A percentile compares a stretch with the other conserved stretches of the same genome.
These are phyloP conservation scores for Acacia melanoxylon DNA, from an alignment of 306 rosid genomes.

Conservation along the genomic window DNA sequence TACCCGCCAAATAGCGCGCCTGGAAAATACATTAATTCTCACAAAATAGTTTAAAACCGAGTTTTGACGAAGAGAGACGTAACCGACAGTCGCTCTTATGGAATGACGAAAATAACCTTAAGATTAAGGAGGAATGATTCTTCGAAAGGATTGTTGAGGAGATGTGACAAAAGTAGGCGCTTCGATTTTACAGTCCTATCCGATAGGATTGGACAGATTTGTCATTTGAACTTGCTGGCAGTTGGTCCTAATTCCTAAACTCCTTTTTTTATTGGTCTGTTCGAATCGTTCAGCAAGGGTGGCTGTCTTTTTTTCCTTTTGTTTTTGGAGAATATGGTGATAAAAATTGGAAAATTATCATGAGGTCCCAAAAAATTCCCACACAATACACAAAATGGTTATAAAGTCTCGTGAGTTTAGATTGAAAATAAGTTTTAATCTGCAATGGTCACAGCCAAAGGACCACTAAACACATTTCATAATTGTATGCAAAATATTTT, in stretches of 20 bases:
- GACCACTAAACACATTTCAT: no score
- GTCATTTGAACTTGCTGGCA: constrained; percentile 15
- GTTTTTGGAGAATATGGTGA: neutral
- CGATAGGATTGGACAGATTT: constrained; percentile 5
- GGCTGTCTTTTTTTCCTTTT: neutral
- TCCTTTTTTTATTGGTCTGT: neutral
- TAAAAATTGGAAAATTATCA: neutral
- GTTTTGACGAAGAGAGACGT: neutral
- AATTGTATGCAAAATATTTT: no score
- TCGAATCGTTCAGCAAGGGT: neutral
- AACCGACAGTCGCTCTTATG: constrained; percentile 38
- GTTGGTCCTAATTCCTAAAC: neutral
- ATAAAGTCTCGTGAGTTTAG: neutral
- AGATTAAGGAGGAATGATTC: neutral
- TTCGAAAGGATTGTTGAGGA: neutral
- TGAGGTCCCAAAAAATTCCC: no score
- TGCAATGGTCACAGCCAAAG: no score
- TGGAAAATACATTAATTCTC: constrained; percentile 30
- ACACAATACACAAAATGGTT: no score
- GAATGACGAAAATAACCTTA: constrained; percentile 34
- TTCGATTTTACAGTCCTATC: neutral
- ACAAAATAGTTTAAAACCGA: constrained; percentile 1
- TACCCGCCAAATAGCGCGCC: constrained; percentile 46
- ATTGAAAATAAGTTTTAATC: neutral
- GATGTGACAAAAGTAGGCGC: constrained; percentile 14